Conservation (phyloP, 2,329 filamentous ascomycete genomes). For the Sporothrix luriei region DNA sequence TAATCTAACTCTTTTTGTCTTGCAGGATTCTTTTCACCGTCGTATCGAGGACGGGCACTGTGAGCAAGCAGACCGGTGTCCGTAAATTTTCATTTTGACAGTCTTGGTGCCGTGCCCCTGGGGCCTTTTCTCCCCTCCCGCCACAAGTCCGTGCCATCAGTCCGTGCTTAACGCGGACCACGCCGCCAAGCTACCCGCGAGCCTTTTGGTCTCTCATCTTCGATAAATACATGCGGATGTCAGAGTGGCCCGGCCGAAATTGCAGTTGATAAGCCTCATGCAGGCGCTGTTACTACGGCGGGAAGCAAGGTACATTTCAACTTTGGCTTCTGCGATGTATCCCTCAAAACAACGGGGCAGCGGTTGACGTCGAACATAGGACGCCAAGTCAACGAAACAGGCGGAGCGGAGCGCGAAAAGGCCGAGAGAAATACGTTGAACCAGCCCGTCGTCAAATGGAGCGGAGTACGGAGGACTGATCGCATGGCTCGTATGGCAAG, state of each 20-base stretch:
- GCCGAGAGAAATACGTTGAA: not conserved
- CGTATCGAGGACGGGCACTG: not conserved
- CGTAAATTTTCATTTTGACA: constrained; percentile 14
- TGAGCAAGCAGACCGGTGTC: not conserved
- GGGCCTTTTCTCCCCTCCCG: not conserved
- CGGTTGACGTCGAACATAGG: constrained; percentile 4
- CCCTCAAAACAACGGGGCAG: not conserved
- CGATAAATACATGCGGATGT: not conserved
- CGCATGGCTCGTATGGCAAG: not conserved
- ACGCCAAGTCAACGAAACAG: not conserved
- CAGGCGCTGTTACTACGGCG: not conserved
- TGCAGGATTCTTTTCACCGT: constrained; percentile 23
- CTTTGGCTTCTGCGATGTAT: not conserved
- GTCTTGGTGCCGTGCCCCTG: not conserved
- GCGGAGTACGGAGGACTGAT: constrained; percentile 1
- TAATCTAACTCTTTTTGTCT: constrained; percentile 20
- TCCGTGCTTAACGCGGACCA: not conserved
- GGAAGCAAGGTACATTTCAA: not conserved
- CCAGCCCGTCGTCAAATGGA: not conserved
- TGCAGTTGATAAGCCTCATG: not conserved
- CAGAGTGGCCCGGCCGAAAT: not conserved
- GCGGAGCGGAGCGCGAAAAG: not conserved
- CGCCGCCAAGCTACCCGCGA: not conserved
- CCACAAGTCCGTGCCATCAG: constrained; percentile 1
- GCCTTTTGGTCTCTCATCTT: not conserved